phyloP scores from a whole-genome alignment of 2,329 filamentous ascomycete genomes.

The Onygena corvina region DNA sequence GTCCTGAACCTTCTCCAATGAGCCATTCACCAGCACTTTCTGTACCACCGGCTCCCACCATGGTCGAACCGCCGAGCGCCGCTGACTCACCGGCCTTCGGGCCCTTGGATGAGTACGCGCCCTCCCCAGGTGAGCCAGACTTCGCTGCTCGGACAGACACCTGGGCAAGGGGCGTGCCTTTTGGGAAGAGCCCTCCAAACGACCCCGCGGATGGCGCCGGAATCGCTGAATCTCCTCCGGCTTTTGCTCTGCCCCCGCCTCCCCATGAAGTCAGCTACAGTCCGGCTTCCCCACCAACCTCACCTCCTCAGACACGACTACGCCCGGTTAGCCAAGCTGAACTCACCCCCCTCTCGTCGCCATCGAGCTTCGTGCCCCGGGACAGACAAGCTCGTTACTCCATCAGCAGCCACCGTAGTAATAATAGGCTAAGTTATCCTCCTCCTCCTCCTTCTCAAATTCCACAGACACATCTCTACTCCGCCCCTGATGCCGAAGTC shows the following conservation, averaged over 20 bases:
- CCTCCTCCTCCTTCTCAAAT: conserved; percentile 62
- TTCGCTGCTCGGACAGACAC: conserved; percentile 29
- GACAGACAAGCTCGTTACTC: conserved; percentile 32
- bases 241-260: conserved; percentile 28
- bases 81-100: conserved; percentile 31
- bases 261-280: conserved; percentile 30
- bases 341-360: conserved; percentile 27
- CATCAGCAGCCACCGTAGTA: conserved; percentile 24
- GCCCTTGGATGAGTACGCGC: conserved; percentile 26
- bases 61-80: conserved; percentile 18
- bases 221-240: conserved; percentile 29
- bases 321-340: conserved; percentile 35
- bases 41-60: not conserved
- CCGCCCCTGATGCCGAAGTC: conserved; percentile 59
- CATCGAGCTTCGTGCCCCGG: conserved; percentile 27
- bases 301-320: conserved; percentile 30
- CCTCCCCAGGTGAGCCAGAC: conserved; percentile 24
- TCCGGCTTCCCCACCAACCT: conserved; percentile 32
- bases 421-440: conserved; percentile 20
- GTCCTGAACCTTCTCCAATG: not conserved
- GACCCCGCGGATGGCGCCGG: conserved; percentile 27
- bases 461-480: conserved; percentile 65
- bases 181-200: conserved; percentile 34
- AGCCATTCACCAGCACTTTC: not conserved
- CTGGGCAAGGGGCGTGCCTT: conserved; percentile 37